Conservation (phyloP, 805 yeast genomes). For the Metschnikowia cerradonensis region DNA sequence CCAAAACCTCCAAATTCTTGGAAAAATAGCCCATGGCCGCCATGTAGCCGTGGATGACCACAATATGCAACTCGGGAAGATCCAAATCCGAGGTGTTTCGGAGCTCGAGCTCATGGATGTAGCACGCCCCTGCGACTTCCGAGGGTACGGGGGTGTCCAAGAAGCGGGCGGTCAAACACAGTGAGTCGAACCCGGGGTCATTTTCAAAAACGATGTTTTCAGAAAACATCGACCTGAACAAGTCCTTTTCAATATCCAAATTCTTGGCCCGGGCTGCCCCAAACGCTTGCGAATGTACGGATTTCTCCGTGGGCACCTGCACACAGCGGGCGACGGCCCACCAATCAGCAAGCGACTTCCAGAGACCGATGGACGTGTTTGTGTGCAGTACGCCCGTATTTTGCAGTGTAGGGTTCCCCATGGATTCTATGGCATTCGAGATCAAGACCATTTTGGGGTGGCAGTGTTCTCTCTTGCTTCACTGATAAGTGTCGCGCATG, state of each 20-base stretch:
- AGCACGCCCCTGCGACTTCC: slow-evolving; percentile 19
- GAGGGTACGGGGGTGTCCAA: slow-evolving; percentile 26
- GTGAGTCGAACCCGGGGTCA: not conserved
- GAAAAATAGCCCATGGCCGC: slow-evolving; percentile 42
- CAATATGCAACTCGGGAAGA: slow-evolving; percentile 20
- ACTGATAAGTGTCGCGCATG: slow-evolving; percentile 28
- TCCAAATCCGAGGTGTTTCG: slow-evolving; percentile 18
- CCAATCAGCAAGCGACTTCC: slow-evolving; percentile 35
- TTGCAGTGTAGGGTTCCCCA: slow-evolving; percentile 20
- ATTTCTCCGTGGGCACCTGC: slow-evolving; percentile 15
- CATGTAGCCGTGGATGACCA: slow-evolving; percentile 42
- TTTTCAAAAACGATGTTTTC: slow-evolving; percentile 18
- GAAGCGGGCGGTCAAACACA: slow-evolving; percentile 18
- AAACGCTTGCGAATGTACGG: slow-evolving; percentile 6
- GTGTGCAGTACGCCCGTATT: too few relatives aligned
- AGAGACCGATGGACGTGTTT: slow-evolving; percentile 21
- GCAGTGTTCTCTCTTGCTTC: not conserved
- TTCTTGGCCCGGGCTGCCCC: slow-evolving; percentile 23
- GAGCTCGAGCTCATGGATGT: slow-evolving; percentile 36
- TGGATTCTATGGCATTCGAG: slow-evolving; percentile 21
- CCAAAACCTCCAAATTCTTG: slow-evolving; percentile 34
- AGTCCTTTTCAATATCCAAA: slow-evolving; percentile 29
- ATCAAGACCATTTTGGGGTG: slow-evolving; percentile 10
- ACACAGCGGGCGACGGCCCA: slow-evolving; percentile 29
- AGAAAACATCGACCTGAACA: slow-evolving; percentile 32